Evolutionary conservation across 495 filamentous ascomycete genomes (phyloP).

Genomic region (Staphylotrichum longicolle): DNA sequence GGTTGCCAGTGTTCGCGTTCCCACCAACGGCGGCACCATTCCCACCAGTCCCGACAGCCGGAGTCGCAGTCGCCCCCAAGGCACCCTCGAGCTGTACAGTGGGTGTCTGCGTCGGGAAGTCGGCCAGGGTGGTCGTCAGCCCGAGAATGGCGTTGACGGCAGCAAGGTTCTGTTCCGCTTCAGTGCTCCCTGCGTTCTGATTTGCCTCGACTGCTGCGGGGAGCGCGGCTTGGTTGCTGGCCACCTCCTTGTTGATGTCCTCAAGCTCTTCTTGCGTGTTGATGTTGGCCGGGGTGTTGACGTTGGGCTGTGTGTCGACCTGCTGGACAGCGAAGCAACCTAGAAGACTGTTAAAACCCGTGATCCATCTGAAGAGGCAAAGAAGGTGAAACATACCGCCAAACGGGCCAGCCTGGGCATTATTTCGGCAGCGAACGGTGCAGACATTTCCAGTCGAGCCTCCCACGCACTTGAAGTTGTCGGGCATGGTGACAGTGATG

Average conservation of each 20-base stretch:
- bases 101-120: constrained; percentile 2
- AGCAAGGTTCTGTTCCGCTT: constrained; percentile 34
- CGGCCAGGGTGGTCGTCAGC: constrained; percentile 1
- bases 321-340: constrained; percentile 50
- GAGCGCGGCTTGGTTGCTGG: constrained; percentile 37
- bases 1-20: too few relatives aligned
- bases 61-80: neutral
- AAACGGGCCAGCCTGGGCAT: constrained; percentile 56
- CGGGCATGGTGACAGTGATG: constrained; percentile 11
- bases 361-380: too few relatives aligned
- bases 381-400: constrained; percentile 25
- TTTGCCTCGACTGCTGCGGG: constrained; percentile 38
- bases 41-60: neutral
- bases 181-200: constrained; percentile 33
- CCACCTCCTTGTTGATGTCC: constrained; percentile 31
- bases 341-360: neutral
- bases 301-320: constrained; percentile 30
- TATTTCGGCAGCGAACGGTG: constrained; percentile 56
- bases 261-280: constrained; percentile 33
- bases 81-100: neutral
- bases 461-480: constrained; percentile 40
- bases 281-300: constrained; percentile 39
- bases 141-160: constrained; percentile 30
- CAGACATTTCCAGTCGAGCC: constrained; percentile 52
- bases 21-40: neutral